Percentiles rank a stretch among this genome's conserved stretches.
These are phyloP conservation scores for Parachaetomium inaequale DNA, from an alignment of 495 filamentous ascomycete genomes.

Conservation along the genomic window DNA sequence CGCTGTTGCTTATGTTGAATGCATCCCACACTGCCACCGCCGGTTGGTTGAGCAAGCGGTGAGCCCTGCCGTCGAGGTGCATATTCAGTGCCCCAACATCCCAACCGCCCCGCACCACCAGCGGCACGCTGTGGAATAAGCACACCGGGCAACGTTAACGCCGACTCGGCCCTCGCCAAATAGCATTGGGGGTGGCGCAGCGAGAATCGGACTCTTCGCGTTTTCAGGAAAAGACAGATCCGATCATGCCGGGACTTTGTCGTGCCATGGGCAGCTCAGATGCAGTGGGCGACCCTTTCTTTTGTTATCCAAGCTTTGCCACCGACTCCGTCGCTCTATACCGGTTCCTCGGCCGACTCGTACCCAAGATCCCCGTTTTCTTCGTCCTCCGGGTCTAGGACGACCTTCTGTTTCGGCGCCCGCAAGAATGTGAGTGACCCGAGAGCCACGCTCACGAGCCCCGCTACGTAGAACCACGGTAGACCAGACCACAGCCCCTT, in stretches of 20 bases:
- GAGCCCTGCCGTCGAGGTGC: neutral
- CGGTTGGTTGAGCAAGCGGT: neutral
- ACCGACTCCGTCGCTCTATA: neutral
- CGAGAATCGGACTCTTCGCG: neutral
- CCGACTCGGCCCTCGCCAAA: neutral
- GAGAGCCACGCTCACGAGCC: conserved; percentile 41
- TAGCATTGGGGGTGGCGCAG: neutral
- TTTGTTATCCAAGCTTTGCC: neutral
- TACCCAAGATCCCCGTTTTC: conserved; percentile 1
- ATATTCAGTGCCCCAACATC: neutral
- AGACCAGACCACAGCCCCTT: conserved; percentile 53
- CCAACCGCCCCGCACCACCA: neutral
- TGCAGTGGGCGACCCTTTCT: neutral
- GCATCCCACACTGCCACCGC: no score
- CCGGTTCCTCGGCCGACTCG: conserved; percentile 5
- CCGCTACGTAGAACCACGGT: conserved; percentile 52
- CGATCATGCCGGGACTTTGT: no score
- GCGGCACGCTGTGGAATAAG: neutral
- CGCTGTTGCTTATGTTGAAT: no score
- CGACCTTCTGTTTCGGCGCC: conserved; percentile 25
- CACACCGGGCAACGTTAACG: neutral
- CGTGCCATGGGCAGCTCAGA: no score
- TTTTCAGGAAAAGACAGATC: no score
- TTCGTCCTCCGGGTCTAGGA: neutral
- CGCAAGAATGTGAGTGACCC: conserved; percentile 41